phyloP scores from a whole-genome alignment of 2,329 filamentous ascomycete species.

The Calonectria pseudoturangicola region DNA sequence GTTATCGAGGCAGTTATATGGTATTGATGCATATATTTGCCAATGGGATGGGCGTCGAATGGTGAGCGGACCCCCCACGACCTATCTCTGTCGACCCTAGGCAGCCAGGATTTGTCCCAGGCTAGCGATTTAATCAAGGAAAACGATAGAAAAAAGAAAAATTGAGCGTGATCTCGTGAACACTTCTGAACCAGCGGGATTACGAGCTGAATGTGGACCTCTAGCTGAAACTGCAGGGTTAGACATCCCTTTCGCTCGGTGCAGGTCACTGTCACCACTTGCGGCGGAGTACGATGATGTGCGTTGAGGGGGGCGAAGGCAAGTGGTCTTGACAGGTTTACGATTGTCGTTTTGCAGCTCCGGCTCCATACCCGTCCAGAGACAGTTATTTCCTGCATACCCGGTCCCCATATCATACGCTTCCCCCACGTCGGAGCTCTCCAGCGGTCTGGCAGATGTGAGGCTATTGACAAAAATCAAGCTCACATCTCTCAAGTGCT shows the following conservation, averaged over 20 bases:
- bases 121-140: slow-evolving; percentile 35
- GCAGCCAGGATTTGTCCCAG: slow-evolving; percentile 39
- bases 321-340: slow-evolving; percentile 26
- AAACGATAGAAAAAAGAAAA: slow-evolving; percentile 36
- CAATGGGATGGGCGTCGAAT: slow-evolving; percentile 36
- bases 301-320: slow-evolving; percentile 5
- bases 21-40: slow-evolving; percentile 40
- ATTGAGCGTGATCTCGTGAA: slow-evolving; percentile 41
- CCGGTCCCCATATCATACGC: slow-evolving; percentile 23
- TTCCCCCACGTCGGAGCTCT: slow-evolving; percentile 35
- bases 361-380: slow-evolving; percentile 23
- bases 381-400: slow-evolving; percentile 32
- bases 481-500: slow-evolving; percentile 10
- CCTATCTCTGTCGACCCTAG: slow-evolving; percentile 17
- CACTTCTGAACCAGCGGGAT: slow-evolving; percentile 34
- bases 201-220: slow-evolving; percentile 23
- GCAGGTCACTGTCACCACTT: slow-evolving; percentile 29
- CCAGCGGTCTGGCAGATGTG: slow-evolving; percentile 28
- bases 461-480: slow-evolving; percentile 23
- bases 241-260: neutral
- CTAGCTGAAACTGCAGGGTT: slow-evolving; percentile 33
- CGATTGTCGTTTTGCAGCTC: neutral
- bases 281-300: slow-evolving; percentile 7
- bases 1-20: slow-evolving; percentile 33
- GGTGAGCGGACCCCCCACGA: slow-evolving; percentile 33